These are phyloP conservation scores for Tetracladium maxilliforme DNA, from an alignment of 2,329 filamentous ascomycete species.

Conservation along the genomic window DNA sequence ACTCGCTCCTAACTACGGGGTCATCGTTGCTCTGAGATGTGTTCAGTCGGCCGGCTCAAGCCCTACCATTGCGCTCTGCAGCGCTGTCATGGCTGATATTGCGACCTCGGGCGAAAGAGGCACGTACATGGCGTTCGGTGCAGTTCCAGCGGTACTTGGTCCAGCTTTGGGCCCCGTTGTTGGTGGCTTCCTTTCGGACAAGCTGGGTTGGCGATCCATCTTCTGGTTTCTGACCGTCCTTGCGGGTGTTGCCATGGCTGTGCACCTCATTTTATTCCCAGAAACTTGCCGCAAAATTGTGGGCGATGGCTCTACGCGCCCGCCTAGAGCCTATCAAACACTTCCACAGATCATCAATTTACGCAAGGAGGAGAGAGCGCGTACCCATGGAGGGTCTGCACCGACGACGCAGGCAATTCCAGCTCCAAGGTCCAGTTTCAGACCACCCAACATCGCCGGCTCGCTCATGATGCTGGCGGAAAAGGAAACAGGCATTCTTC, in stretches of 20 bases:
- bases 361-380: too few relatives aligned
- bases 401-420: too few relatives aligned
- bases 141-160: constrained; percentile 11
- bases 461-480: constrained; percentile 22
- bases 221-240: constrained; percentile 27
- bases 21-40: constrained; percentile 21
- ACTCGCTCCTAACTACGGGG: constrained; percentile 17
- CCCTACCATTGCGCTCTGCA: constrained; percentile 24
- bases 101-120: constrained; percentile 22
- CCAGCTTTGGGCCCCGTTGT: constrained; percentile 24
- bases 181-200: constrained; percentile 19
- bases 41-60: constrained; percentile 26
- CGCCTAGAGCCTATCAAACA: constrained; percentile 1
- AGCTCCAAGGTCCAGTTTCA: constrained; percentile 18
- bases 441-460: constrained; percentile 19
- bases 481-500: constrained; percentile 24
- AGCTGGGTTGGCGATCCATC: constrained; percentile 22
- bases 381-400: too few relatives aligned
- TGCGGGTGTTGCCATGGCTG: constrained; percentile 15
- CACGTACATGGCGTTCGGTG: constrained; percentile 20
- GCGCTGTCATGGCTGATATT: constrained; percentile 24
- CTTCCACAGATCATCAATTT: too few relatives aligned
- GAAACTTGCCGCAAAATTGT: constrained; percentile 16
- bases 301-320: constrained; percentile 11
- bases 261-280: constrained; percentile 22